phyloP scores from a whole-genome alignment of 2,329 filamentous ascomycete species.

The Tricladium varicosporioides region DNA sequence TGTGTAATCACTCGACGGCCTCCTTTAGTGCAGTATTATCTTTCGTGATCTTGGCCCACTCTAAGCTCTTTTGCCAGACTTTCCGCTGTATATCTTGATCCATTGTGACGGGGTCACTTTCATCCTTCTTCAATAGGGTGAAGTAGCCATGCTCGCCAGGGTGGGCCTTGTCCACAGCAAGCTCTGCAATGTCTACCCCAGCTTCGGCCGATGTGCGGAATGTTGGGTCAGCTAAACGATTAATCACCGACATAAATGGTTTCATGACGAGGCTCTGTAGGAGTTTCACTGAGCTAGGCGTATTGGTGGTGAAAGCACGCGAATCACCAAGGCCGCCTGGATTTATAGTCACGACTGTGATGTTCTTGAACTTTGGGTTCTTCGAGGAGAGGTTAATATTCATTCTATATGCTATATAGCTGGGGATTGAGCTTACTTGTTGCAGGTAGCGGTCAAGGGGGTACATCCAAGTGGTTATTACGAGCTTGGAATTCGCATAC shows the following conservation, averaged over 20 bases:
- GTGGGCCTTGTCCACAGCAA: conserved; percentile 29
- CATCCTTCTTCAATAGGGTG: conserved; percentile 30
- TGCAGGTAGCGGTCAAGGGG: conserved; percentile 34
- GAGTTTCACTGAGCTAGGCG: conserved; percentile 27
- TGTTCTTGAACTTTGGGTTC: conserved; percentile 28
- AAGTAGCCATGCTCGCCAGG: conserved; percentile 37
- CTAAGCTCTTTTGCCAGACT: conserved; percentile 36
- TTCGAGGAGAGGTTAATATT: background rate
- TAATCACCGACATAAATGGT: conserved; percentile 31
- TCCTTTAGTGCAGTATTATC: background rate
- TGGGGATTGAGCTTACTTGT: background rate
- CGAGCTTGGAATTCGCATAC: conserved; percentile 43
- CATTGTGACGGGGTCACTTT: conserved; percentile 33
- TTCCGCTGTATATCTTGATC: conserved; percentile 32
- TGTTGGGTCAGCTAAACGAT: conserved; percentile 28
- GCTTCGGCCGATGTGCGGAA: conserved; percentile 33
- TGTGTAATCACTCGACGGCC: no score
- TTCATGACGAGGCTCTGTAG: conserved; percentile 30
- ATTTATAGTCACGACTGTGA: conserved; percentile 32
- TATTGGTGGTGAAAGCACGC: conserved; percentile 36
- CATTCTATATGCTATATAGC: background rate
- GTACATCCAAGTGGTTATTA: conserved; percentile 40
- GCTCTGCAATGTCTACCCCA: conserved; percentile 32
- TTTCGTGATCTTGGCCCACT: conserved; percentile 31
- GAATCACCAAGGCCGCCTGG: conserved; percentile 38